Evolutionary conservation across 257 asterid genomes (phyloP), one percentile per base, ranked within the genome.

Genomic region (Solanum chmielewskii): DNA sequence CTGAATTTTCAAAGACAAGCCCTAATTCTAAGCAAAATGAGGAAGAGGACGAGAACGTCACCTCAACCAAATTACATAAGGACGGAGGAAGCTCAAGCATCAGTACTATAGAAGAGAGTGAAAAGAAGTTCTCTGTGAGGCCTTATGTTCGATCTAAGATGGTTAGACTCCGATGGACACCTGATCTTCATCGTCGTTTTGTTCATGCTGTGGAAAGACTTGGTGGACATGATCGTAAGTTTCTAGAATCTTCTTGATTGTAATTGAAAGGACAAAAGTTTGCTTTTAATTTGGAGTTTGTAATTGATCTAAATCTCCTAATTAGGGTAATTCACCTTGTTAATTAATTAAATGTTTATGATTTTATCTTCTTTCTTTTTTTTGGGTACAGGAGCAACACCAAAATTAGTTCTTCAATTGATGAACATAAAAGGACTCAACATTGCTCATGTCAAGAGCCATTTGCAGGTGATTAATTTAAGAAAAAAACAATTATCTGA

Each of bases 371-470:
- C 23, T 56, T 56, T 2, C 71, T 37, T 1, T 71, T 86, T 88
- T 90, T 8, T 20, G 11, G 91, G 31, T 89, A 92, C 89, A 96
- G 98, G 95, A 90, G 98, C 98, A 84, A 96, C 98, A 11, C 98
- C 98, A 14, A 94, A 95, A 91, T 84, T 93, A 87, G 96, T 94
- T 90, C 96, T 96, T 83, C 98, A 93, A 70, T 70, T 93, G 90
- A 96, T 96, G 98, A 89, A 91, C 88, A 90, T 94, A 89, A 94
- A 94, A 88, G 98, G 96, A 87, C 94, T 96, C 5, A 94, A 94
- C 89, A 94, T 96, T 85, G 94, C 98, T 87, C 98, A 96, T 91
- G 98, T 96, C 89, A 96, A 96, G 93, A 96, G 98, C 91, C 98
- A 96, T 91, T 92, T 96, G 93, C 98, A 96, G 97, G 98, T 93